A percentile compares a stretch with the other conserved stretches of the same genome.
Conservation (phyloP, 108 stramenopile genomes). For the Chaetoceros muelleri region DNA sequence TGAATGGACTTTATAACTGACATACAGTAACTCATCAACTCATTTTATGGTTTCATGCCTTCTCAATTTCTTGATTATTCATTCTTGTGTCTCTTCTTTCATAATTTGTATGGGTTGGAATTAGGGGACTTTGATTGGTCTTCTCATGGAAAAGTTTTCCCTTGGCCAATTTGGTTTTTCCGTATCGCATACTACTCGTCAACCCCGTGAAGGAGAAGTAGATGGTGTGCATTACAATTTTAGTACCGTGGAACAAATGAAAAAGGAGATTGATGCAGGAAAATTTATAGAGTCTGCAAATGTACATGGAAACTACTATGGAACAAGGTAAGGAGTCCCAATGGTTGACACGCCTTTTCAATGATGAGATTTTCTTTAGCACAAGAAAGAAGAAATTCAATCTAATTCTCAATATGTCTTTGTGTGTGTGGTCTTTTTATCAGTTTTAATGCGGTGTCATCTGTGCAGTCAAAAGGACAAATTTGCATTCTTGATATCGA, state of each 20-base stretch:
- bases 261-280: conserved; percentile 67
- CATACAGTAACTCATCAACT: too few relatives aligned
- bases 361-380: background rate
- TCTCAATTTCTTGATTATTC: too few relatives aligned
- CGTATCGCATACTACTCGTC: conserved; percentile 91
- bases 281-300: conserved; percentile 83
- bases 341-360: too few relatives aligned
- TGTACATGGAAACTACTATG: conserved; percentile 95
- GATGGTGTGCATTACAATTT: conserved; percentile 92
- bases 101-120: conserved; percentile 15
- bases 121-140: conserved; percentile 65
- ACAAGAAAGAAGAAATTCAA: background rate
- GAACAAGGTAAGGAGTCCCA: conserved; percentile 56
- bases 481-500: conserved; percentile 95
- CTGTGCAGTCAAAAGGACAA: conserved; percentile 65
- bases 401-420: background rate
- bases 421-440: conserved; percentile 6
- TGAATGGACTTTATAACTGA: too few relatives aligned
- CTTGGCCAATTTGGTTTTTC: conserved; percentile 66
- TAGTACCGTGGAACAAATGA: conserved; percentile 66
- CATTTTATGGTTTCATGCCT: too few relatives aligned
- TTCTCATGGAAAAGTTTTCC: conserved; percentile 60
- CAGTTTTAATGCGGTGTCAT: conserved; percentile 65
- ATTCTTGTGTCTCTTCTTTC: too few relatives aligned
- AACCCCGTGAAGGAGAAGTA: conserved; percentile 77